Conservation (phyloP, 768 basidiomycete species). For the Panaeolus cyanescens region DNA sequence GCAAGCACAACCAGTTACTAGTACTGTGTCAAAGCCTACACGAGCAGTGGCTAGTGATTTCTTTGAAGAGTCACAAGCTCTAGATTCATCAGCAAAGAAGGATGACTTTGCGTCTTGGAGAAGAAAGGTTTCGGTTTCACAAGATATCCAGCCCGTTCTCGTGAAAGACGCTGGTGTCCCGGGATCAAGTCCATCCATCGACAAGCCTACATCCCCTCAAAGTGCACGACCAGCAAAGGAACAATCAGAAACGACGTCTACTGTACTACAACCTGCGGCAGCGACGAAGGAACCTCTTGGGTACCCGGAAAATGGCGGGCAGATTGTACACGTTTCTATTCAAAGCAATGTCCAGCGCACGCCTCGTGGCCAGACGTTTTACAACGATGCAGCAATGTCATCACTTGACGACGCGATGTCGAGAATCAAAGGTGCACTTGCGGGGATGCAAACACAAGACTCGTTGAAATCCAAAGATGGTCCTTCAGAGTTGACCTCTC, state of each 20-base stretch:
- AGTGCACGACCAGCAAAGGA: background rate
- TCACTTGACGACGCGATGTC: constrained; percentile 83
- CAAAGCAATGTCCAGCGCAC: constrained; percentile 30
- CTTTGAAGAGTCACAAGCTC: constrained; percentile 52
- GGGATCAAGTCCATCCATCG: constrained; percentile 5
- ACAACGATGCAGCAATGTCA: constrained; percentile 63
- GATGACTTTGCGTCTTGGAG: constrained; percentile 48
- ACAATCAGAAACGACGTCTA: constrained; percentile 2
- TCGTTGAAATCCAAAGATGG: constrained; percentile 25
- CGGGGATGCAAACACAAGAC: constrained; percentile 60
- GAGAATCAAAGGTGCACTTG: constrained; percentile 80
- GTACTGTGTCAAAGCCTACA: constrained; percentile 25
- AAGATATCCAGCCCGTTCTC: constrained; percentile 10
- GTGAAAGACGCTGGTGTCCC: constrained; percentile 16
- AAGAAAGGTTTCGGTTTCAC: constrained; percentile 29
- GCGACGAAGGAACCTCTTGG: constrained; percentile 19
- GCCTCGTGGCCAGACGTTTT: constrained; percentile 41
- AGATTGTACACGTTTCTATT: constrained; percentile 24
- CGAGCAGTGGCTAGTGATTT: constrained; percentile 71
- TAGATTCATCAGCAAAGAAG: constrained; percentile 24
- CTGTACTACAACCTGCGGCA: constrained; percentile 1
- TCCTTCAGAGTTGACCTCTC: constrained; percentile 22
- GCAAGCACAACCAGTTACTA: constrained; percentile 15
- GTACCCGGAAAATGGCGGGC: constrained; percentile 17
- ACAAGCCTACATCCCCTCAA: constrained; percentile 4